Conservation (phyloP, 2,329 filamentous ascomycete genomes). For the Colletotrichum caudatum region DNA sequence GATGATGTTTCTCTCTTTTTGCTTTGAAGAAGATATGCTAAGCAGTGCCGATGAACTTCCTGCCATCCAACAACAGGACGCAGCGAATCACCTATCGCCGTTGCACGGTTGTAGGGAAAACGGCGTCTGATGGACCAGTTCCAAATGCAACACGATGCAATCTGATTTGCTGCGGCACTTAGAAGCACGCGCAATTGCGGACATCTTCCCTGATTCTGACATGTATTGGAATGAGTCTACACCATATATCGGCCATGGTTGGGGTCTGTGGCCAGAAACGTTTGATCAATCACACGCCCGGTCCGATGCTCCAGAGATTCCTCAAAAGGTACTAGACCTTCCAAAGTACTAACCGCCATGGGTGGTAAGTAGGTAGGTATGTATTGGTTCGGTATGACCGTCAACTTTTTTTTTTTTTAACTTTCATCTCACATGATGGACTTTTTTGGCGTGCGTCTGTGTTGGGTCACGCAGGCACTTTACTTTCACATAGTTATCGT, state of each 20-base stretch:
- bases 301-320: background rate
- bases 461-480: slow-evolving; percentile 22
- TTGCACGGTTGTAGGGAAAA: slow-evolving; percentile 7
- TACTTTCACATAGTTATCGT: slow-evolving; percentile 10
- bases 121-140: background rate
- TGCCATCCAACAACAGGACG: slow-evolving; percentile 14
- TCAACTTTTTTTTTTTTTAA: background rate
- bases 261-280: slow-evolving; percentile 28
- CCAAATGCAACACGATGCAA: background rate
- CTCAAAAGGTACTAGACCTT: background rate
- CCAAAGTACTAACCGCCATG: slow-evolving; percentile 7
- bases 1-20: background rate
- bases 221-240: slow-evolving; percentile 15
- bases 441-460: slow-evolving; percentile 9
- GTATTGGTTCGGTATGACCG: slow-evolving; percentile 10
- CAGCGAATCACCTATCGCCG: slow-evolving; percentile 20
- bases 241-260: slow-evolving; percentile 20
- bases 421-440: slow-evolving; percentile 21
- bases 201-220: slow-evolving; percentile 32
- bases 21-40: slow-evolving; percentile 8
- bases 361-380: background rate
- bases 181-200: slow-evolving; percentile 17
- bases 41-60: slow-evolving; percentile 9
- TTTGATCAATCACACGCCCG: slow-evolving; percentile 26
- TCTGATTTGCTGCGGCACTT: slow-evolving; percentile 28